Evolutionary conservation across 2,329 filamentous ascomycete species (phyloP), one percentile per base, ranked within the genome.

Genomic region (Botrytis byssoidea): DNA sequence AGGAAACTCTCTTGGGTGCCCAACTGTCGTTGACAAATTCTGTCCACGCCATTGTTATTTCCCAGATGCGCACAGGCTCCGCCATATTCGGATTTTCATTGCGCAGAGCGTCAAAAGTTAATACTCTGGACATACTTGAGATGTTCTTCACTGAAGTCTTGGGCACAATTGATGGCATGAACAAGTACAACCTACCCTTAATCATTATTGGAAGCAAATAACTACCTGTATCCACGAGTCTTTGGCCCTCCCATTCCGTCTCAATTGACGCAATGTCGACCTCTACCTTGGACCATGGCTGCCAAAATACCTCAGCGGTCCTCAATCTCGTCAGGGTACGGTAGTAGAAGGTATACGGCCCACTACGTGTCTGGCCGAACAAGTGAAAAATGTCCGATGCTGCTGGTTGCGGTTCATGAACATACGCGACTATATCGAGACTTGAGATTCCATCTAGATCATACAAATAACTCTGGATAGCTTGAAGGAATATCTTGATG

Each of bases 11-110:
- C 29, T 66, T 66, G 4, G 64, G n/a, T 14, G 64, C 7, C 64
- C 64, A 66, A 22, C 3, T 79, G 69, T 29, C 74, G 75, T 72
- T 82, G 79, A 55, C 74, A 46, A 3, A 82, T n/a, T 5, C 73
- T 72, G 1, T 71, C 35, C 64, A 66, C 12, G 40, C 40, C 44
- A 66, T 44, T 25, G 40, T 48, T 35, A 66, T 48, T 25, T 66
- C 64, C 64, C 64, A 66, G 18, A 66, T 48, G 3, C 44, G 40
- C 9, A 32, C 29, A 25, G 40, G 40, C 42, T 44, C n/a, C 18
- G 44, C 64, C 25, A 46, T 5, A 12, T 37, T 25, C 2, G 64
- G 64, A 4, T 29, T 32, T 35, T 66, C 1, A 4, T 22, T 3
- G n/a, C 40, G n/a, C 22, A 66, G 32, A n/a, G 18, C 64, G 5